These are phyloP conservation scores for Triticum timopheevii DNA, from an alignment of 176 grass and related monocot genomes.

Conservation along the genomic window DNA sequence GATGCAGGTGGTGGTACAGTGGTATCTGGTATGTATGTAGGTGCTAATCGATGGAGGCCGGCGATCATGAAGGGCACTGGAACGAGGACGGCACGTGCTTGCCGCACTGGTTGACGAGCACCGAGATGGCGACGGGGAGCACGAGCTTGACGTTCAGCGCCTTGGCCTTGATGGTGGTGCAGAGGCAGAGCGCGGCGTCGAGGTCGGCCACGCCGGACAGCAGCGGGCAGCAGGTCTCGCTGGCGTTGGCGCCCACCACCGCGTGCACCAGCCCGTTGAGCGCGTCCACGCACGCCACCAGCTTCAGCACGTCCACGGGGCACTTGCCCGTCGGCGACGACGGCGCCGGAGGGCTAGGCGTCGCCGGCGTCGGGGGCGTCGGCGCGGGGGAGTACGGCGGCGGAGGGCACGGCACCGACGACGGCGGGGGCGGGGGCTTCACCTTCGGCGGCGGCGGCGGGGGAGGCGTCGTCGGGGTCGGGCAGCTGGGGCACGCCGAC, in stretches of 20 bases:
- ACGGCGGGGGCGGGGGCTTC: not conserved
- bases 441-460: constrained; percentile 31
- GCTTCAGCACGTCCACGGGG: constrained; percentile 76
- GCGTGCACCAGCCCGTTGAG: constrained; percentile 57
- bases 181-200: constrained; percentile 89
- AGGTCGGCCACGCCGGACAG: constrained; percentile 63
- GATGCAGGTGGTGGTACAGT: not conserved
- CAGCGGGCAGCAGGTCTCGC: constrained; percentile 67
- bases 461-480: constrained; percentile 22
- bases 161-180: constrained; percentile 78
- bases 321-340: constrained; percentile 49
- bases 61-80: constrained; percentile 42
- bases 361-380: not conserved
- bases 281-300: constrained; percentile 72
- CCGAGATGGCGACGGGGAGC: constrained; percentile 67
- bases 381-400: constrained; percentile 13
- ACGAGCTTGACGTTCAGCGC: constrained; percentile 46
- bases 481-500: constrained; percentile 49
- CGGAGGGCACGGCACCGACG: constrained; percentile 37
- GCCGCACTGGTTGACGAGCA: constrained; percentile 78
- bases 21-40: too few species aligned
- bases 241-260: constrained; percentile 35
- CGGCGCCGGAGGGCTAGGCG: not conserved
- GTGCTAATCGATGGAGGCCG: not conserved
- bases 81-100: constrained; percentile 71